A percentile compares a stretch with the other conserved stretches of the same genome.
These are phyloP conservation scores for Pelargonium australe DNA, from an alignment of 441 rosid species.

Conservation along the genomic window DNA sequence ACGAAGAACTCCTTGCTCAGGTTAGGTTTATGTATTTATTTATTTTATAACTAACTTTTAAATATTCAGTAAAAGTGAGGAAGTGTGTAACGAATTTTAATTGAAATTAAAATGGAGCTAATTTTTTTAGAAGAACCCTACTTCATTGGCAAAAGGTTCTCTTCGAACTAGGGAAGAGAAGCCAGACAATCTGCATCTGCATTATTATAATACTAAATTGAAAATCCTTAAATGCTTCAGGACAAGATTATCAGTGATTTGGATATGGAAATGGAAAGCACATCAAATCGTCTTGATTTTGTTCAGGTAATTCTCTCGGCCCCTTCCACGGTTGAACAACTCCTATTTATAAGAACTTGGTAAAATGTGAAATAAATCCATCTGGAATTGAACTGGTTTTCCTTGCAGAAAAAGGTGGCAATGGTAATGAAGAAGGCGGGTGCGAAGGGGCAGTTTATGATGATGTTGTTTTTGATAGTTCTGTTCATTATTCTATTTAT, in stretches of 20 bases:
- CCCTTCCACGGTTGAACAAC: neutral
- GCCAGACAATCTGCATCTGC: neutral
- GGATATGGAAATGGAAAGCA: conserved; percentile 84
- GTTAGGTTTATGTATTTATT: too few species aligned
- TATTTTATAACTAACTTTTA: too few species aligned
- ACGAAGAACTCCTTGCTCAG: conserved; percentile 87
- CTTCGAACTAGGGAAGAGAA: too few species aligned
- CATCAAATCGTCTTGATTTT: conserved; percentile 88
- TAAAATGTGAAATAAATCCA: neutral
- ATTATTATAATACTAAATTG: conserved; percentile 18
- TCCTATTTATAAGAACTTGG: neutral
- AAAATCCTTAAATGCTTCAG: conserved; percentile 36
- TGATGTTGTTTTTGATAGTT: conserved; percentile 72
- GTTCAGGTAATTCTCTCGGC: conserved; percentile 67
- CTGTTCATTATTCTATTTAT: conserved; percentile 82
- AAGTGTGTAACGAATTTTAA: neutral
- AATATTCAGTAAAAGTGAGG: neutral
- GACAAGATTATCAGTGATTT: conserved; percentile 76
- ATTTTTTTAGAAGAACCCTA: neutral
- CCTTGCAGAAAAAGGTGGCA: conserved; percentile 93
- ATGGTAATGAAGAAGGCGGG: conserved; percentile 98
- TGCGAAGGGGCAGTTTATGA: conserved; percentile 86
- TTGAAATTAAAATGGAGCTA: neutral
- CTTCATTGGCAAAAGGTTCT: neutral
- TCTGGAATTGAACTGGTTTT: too few species aligned